Base-by-base conservation (phyloP, 768 basidiomycete genomes). In the Cytidiella melzeri region DNA sequence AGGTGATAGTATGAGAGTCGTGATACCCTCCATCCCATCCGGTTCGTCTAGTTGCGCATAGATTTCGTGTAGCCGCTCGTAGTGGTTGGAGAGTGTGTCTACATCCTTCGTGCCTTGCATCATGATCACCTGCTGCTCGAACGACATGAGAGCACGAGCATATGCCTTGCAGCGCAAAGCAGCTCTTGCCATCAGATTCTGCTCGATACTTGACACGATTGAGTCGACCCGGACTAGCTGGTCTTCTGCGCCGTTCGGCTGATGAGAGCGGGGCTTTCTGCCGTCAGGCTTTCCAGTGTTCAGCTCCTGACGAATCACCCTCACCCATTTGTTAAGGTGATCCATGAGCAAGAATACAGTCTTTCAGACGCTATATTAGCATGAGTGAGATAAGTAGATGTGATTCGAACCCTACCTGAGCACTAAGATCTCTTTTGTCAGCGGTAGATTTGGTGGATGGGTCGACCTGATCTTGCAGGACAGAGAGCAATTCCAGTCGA, bases 11-110 rank as follows among this genome's bases (percentile, higher is more conserved):
- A 98, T 87, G 57, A 87, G 69, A 5, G 87, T 82, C 0, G 96
- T 96, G 26, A 98, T 77, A 0, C 96, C 96, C 68, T 97, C 94
- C 96, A 99, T 99, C 13, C 96, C 96, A 67, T 99, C 96, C 0
- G 96, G 96, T 65, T 99, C 93, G 63, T 99, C 92, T 5, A 99
- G 73, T 49, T 93, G 81, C 11, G 95, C 86, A 64, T 99, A 99
- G 52, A 98, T 94, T 65, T 96, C 86, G 58, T 99, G 96, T 5
- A 99, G 71, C 15, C 83, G 81, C 59, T 98, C 96, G 62, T 92
- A 97, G 61, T 89, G 80, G 15, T 68, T 69, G 43, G 88, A 74
- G 2, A 91, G 69, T 27, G 34, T 26, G 12, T 86, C 76, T 4
- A 61, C 58, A 24, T 68, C 56, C 21, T 54, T 55, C 18, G 65